Conservation (phyloP, 1,284 basidiomycete genomes). For the Afroboletus lepidellus region DNA sequence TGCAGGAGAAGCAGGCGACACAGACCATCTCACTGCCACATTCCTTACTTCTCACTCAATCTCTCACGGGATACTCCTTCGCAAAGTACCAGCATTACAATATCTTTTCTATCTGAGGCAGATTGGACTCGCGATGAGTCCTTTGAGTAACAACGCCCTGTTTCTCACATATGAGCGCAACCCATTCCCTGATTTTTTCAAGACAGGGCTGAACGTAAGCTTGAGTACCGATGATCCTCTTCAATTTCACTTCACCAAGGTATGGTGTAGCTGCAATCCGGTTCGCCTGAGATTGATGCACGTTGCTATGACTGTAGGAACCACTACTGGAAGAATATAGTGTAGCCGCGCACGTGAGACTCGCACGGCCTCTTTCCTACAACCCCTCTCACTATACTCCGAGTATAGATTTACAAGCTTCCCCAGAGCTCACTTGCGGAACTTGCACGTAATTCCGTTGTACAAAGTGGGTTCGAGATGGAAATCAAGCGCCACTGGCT, state of each 20-base stretch:
- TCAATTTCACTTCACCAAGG: slow-evolving; percentile 97
- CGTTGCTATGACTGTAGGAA: slow-evolving; percentile 53
- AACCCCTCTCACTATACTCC: neutral
- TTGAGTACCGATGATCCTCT: slow-evolving; percentile 94
- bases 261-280: slow-evolving; percentile 23
- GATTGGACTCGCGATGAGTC: slow-evolving; percentile 98
- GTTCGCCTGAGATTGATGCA: neutral
- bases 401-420: slow-evolving; percentile 81
- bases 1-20: slow-evolving; percentile 97
- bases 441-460: slow-evolving; percentile 92
- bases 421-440: slow-evolving; percentile 85
- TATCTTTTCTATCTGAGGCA: slow-evolving; percentile 97
- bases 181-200: slow-evolving; percentile 96
- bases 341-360: slow-evolving; percentile 87
- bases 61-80: slow-evolving; percentile 95
- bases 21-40: slow-evolving; percentile 94
- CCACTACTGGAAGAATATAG: slow-evolving; percentile 97
- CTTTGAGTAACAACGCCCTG: slow-evolving; percentile 95
- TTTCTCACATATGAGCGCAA: slow-evolving; percentile 98
- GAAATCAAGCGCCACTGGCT: slow-evolving; percentile 98
- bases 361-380: slow-evolving; percentile 2
- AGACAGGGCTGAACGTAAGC: slow-evolving; percentile 93
- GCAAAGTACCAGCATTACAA: slow-evolving; percentile 93
- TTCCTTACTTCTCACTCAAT: slow-evolving; percentile 98
- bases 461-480: slow-evolving; percentile 99